Evolutionary conservation across 2,329 filamentous ascomycete species (phyloP).

Genomic region (Microcyclospora tardicrescens): DNA sequence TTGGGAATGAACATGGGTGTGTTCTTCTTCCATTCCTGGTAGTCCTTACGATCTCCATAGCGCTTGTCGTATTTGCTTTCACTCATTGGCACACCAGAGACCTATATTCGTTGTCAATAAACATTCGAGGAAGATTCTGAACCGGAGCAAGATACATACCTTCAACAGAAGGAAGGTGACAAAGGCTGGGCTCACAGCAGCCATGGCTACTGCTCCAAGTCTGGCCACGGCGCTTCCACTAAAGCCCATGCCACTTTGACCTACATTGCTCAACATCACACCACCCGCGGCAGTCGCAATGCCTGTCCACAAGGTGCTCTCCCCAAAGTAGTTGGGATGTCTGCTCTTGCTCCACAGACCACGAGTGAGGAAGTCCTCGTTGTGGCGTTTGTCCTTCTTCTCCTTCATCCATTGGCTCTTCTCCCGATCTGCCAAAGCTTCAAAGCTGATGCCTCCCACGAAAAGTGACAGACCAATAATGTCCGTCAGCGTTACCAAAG

Average conservation of each 20-base stretch:
- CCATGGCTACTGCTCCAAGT: constrained; percentile 36
- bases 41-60: constrained; percentile 51
- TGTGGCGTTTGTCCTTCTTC: constrained; percentile 52
- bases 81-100: constrained; percentile 48
- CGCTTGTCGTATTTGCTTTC: constrained; percentile 56
- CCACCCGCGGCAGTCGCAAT: constrained; percentile 49
- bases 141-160: constrained; percentile 29
- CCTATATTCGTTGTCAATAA: constrained; percentile 11
- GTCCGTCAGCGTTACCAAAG: constrained; percentile 39
- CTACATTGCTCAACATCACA: constrained; percentile 40
- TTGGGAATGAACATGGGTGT: constrained; percentile 54
- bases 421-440: constrained; percentile 50
- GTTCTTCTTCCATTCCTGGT: constrained; percentile 54
- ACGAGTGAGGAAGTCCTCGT: constrained; percentile 51
- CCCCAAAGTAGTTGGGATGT: constrained; percentile 63
- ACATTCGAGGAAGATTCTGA: not conserved
- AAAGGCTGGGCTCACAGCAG: constrained; percentile 50
- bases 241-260: constrained; percentile 46
- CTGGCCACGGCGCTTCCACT: constrained; percentile 31
- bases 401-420: constrained; percentile 49
- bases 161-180: constrained; percentile 50
- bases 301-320: constrained; percentile 55
- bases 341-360: constrained; percentile 50
- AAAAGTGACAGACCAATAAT: constrained; percentile 46
- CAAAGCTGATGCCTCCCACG: constrained; percentile 45